phyloP scores from a whole-genome alignment of 305 asterid genomes.

The Rubia peregrina region DNA sequence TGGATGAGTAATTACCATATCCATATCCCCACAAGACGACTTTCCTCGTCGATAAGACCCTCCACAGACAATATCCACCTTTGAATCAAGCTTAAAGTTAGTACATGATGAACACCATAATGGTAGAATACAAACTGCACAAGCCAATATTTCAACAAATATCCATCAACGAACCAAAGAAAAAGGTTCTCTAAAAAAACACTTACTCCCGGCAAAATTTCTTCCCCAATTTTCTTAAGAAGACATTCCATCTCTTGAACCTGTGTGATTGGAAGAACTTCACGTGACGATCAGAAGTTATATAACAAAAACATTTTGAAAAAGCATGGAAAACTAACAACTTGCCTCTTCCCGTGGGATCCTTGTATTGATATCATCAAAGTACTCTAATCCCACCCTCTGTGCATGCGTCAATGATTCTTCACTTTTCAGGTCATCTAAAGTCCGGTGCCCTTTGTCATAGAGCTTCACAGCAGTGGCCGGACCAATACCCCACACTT shows the following conservation, averaged over 20 bases:
- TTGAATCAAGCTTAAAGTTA: conserved; percentile 17
- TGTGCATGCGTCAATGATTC: conserved; percentile 72
- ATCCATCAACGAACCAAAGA: not conserved
- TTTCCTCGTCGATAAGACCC: conserved; percentile 98
- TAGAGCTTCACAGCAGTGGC: conserved; percentile 81
- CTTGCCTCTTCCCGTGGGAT: conserved; percentile 84
- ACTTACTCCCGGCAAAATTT: conserved; percentile 77
- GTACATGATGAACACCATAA: conserved; percentile 14
- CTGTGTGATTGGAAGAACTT: conserved; percentile 27
- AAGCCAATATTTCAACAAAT: not conserved
- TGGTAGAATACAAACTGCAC: not conserved
- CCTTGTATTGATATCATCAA: conserved; percentile 76
- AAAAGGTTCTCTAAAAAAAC: not conserved
- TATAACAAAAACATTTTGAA: not conserved
- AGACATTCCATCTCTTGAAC: conserved; percentile 83
- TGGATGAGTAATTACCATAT: conserved; percentile 76
- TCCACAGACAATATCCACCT: conserved; percentile 79
- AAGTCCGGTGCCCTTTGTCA: conserved; percentile 81
- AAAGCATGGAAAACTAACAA: not conserved
- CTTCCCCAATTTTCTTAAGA: conserved; percentile 64
- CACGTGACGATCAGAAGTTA: not conserved
- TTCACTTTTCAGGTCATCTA: conserved; percentile 65
- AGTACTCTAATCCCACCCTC: conserved; percentile 73
- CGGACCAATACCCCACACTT: conserved; percentile 97
- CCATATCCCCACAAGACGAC: conserved; percentile 94